Conservation (phyloP, 208 protist genomes). For the Trypanosoma rangeli region DNA sequence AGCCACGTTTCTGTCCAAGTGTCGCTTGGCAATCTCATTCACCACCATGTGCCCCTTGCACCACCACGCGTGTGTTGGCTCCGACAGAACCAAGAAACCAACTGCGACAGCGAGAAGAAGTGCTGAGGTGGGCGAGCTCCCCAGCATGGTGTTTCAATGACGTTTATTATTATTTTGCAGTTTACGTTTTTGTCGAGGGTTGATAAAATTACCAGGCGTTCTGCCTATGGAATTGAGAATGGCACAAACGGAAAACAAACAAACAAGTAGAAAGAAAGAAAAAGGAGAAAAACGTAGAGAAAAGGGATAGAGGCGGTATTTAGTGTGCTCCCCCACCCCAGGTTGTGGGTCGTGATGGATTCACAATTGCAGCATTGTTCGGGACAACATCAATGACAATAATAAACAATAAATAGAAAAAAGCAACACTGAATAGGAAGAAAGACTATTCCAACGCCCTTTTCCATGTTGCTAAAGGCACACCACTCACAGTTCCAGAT, state of each 20-base stretch:
- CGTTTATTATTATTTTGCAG: conserved; percentile 4
- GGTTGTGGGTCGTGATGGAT: not conserved
- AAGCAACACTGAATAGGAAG: too few relatives aligned
- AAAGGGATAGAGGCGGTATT: not conserved
- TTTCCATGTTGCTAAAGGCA: too few relatives aligned
- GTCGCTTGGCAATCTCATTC: conserved; percentile 70
- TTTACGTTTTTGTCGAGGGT: not conserved
- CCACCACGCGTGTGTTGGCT: conserved; percentile 48
- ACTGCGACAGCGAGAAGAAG: conserved; percentile 17
- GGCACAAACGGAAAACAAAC: not conserved
- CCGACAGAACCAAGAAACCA: conserved; percentile 18
- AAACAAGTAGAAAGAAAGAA: conserved; percentile 18
- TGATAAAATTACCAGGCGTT: not conserved
- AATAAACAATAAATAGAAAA: too few relatives aligned
- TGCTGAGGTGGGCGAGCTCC: not conserved
- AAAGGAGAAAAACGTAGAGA: conserved; percentile 17
- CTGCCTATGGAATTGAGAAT: not conserved
- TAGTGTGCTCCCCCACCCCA: not conserved
- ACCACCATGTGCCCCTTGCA: conserved; percentile 87
- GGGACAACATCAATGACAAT: not conserved
- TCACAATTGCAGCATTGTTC: not conserved
- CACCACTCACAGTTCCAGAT: too few relatives aligned
- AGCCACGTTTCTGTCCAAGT: conserved; percentile 37
- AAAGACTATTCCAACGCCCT: too few relatives aligned
- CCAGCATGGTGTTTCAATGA: conserved; percentile 40